Evolutionary conservation across 2,329 filamentous ascomycete species (phyloP).

Genomic region (Xylaria digitata): DNA sequence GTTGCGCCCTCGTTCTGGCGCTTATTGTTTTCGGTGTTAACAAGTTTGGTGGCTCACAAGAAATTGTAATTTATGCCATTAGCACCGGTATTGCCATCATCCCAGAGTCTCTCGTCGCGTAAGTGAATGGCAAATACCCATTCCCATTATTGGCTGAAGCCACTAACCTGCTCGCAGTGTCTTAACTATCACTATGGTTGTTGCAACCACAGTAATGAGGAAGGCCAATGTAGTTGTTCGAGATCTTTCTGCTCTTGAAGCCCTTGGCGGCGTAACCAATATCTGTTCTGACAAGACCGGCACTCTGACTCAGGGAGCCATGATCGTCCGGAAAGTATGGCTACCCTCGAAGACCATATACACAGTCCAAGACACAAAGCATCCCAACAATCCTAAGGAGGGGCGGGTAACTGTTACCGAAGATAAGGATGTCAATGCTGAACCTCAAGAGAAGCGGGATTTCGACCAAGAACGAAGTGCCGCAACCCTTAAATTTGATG

Average conservation of each 20-base stretch:
- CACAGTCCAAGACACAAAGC: slow-evolving; percentile 70
- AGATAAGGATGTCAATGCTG: slow-evolving; percentile 50
- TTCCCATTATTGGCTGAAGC: slow-evolving; percentile 38
- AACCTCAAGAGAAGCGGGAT: slow-evolving; percentile 60
- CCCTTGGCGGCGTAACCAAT: slow-evolving; percentile 76
- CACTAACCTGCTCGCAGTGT: slow-evolving; percentile 54
- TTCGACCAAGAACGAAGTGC: slow-evolving; percentile 70
- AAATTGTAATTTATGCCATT: slow-evolving; percentile 69
- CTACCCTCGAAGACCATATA: slow-evolving; percentile 68
- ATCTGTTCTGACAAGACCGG: slow-evolving; percentile 81
- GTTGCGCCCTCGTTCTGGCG: slow-evolving; percentile 70
- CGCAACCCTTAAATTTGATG: slow-evolving; percentile 70
- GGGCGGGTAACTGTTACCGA: slow-evolving; percentile 64
- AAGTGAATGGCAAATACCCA: slow-evolving; percentile 45
- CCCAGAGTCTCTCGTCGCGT: slow-evolving; percentile 72
- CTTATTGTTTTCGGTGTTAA: slow-evolving; percentile 70
- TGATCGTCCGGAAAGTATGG: slow-evolving; percentile 76
- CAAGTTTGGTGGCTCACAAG: slow-evolving; percentile 61
- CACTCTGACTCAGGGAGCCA: slow-evolving; percentile 74
- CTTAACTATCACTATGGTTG: slow-evolving; percentile 76
- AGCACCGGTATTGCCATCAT: slow-evolving; percentile 72
- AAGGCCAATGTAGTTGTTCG: slow-evolving; percentile 73
- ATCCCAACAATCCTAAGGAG: slow-evolving; percentile 70
- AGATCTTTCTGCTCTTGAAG: slow-evolving; percentile 74
- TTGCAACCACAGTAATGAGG: slow-evolving; percentile 72